Conservation (phyloP, 2,329 filamentous ascomycete genomes). For the Zymoseptoria brevis region DNA sequence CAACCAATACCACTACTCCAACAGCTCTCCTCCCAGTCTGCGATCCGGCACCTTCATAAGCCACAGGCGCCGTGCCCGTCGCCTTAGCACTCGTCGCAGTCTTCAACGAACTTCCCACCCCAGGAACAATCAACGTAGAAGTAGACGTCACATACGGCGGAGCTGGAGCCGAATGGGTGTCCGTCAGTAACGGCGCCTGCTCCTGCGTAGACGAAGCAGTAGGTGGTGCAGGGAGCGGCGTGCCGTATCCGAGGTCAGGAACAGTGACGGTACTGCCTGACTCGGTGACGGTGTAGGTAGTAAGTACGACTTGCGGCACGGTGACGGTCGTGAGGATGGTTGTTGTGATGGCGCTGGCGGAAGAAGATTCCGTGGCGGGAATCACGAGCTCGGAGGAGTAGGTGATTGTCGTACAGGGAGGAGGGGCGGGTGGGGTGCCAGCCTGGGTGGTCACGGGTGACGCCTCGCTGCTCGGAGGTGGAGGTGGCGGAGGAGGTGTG, state of each 20-base stretch:
- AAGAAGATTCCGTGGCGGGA: slow-evolving; percentile 28
- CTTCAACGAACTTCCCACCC: neutral
- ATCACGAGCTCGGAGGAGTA: slow-evolving; percentile 31
- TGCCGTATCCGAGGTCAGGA: slow-evolving; percentile 15
- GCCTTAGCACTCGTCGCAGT: neutral
- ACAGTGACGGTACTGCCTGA: slow-evolving; percentile 7
- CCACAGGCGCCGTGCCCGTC: neutral
- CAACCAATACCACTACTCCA: neutral
- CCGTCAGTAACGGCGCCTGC: neutral
- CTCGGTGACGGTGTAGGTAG: slow-evolving; percentile 15
- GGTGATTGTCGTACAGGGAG: slow-evolving; percentile 35
- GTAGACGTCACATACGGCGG: neutral
- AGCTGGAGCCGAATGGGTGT: neutral
- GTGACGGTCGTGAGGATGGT: slow-evolving; percentile 35
- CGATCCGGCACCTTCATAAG: neutral
- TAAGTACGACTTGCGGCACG: slow-evolving; percentile 33
- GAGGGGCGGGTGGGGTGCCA: slow-evolving; percentile 9
- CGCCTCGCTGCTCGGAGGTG: neutral
- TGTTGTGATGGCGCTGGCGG: slow-evolving; percentile 25
- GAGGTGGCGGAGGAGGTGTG: slow-evolving; percentile 8
- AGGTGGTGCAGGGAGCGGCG: slow-evolving; percentile 4
- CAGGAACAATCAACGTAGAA: neutral
- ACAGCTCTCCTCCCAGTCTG: neutral
- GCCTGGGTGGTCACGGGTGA: slow-evolving; percentile 5
- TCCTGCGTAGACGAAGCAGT: neutral